Base-by-base conservation (phyloP, 2,329 filamentous ascomycete genomes). In the Alternaria ethzedia region DNA sequence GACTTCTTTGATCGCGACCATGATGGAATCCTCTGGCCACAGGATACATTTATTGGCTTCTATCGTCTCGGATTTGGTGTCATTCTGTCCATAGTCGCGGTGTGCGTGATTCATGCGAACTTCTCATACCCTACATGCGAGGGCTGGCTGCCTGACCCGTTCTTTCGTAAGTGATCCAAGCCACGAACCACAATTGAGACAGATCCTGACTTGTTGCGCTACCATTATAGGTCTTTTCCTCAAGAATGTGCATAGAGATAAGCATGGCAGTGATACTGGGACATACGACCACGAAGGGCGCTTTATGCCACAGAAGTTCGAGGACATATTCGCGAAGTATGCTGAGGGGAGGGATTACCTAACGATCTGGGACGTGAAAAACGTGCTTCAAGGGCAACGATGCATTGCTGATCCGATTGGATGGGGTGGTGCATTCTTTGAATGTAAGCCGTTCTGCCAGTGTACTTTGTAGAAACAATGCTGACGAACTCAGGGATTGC, bases 1-100 rank as follows among this genome's bases (percentile, higher is more conserved):
- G 77, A 78, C 25, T 87, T 85, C 78, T 88, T 84, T 66, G 86
- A 87, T 70, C 68, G 75, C n/a, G 85, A 87, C 69, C 68, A 74
- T 28, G 86, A 87, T 69, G 83, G 83, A 23, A 75, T 87, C 17
- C 83, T 87, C 63, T 86, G 82, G 82, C 85, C 86, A 0, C 69
- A 64, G 2, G 85, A 87, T 69, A 87, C 85, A 4, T 87, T 81
- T 73, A 49, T 62, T 13, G 83, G 84, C 8, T 85, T 84, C 71
- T 77, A 81, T 47, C 73, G 74, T 3, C 79, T 84, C 11, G 84
- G 85, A 26, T 86, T 83, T 73, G 77, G 76, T 20, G 57, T 82
- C 25, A 12, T 83, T 17, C 76, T 87, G 32, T 82, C 80, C 2
- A 23, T 83, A 5, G 17, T 86, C 23, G 79, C 82, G 2, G 74